Evolutionary conservation across 257 asterid species (phyloP).

Genomic region (Salvia hispanica): DNA sequence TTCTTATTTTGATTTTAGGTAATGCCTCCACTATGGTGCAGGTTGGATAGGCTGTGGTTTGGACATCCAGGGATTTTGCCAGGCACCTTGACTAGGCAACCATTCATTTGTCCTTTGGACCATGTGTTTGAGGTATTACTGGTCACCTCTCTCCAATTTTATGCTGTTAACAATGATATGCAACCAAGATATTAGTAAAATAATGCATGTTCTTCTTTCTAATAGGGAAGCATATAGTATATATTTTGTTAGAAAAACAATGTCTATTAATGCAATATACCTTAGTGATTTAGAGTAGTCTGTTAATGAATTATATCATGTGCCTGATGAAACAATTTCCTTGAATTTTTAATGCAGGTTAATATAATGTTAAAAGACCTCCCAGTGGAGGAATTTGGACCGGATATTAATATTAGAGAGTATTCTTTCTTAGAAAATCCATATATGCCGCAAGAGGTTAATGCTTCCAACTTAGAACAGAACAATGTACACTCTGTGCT

Average conservation of each 20-base stretch:
- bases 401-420: slow-evolving; percentile 74
- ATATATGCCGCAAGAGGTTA: slow-evolving; percentile 74
- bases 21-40: slow-evolving; percentile 99
- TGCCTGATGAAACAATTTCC: slow-evolving; percentile 25
- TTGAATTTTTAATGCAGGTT: slow-evolving; percentile 54
- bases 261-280: not conserved
- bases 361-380: slow-evolving; percentile 72
- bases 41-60: slow-evolving; percentile 99
- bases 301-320: slow-evolving; percentile 2
- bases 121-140: slow-evolving; percentile 92
- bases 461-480: slow-evolving; percentile 14
- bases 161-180: slow-evolving; percentile 2
- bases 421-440: slow-evolving; percentile 87
- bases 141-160: slow-evolving; percentile 27
- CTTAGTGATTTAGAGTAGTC: not conserved
- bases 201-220: not conserved
- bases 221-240: not conserved
- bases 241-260: not conserved
- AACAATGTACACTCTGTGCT: slow-evolving; percentile 12
- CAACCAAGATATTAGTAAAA: not conserved
- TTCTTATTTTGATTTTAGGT: slow-evolving; percentile 85
- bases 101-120: slow-evolving; percentile 94
- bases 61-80: slow-evolving; percentile 88
- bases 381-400: slow-evolving; percentile 78
- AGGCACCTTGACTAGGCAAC: slow-evolving; percentile 88